These are phyloP conservation scores for Rhodotorula kratochvilovae DNA, from an alignment of 768 basidiomycete genomes.

Conservation along the genomic window DNA sequence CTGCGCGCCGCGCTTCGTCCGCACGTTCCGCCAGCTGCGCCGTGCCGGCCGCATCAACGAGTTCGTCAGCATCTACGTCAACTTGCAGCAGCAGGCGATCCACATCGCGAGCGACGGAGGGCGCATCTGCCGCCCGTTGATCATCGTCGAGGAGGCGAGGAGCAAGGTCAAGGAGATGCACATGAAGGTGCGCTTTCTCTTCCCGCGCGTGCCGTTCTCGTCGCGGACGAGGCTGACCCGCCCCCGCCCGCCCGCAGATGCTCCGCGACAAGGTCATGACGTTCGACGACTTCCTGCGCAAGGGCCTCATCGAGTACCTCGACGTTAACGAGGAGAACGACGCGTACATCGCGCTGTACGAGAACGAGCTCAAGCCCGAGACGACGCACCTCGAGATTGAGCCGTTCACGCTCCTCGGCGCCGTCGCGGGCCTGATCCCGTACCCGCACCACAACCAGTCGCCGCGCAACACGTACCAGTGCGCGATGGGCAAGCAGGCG, in stretches of 20 bases:
- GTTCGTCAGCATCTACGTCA: constrained; percentile 93
- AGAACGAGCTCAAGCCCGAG: constrained; percentile 75
- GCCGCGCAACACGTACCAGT: constrained; percentile 98
- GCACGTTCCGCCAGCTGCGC: constrained; percentile 84
- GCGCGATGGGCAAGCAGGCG: constrained; percentile 99
- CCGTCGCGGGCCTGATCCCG: constrained; percentile 95
- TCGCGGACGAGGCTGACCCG: too few relatives aligned
- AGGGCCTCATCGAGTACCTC: constrained; percentile 92
- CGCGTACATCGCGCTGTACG: constrained; percentile 90
- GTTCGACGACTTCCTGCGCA: constrained; percentile 89
- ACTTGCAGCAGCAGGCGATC: constrained; percentile 88
- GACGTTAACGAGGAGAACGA: constrained; percentile 99
- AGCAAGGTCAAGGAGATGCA: constrained; percentile 76
- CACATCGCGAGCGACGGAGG: constrained; percentile 97
- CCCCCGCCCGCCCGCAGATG: constrained; percentile 52
- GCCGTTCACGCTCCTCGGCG: constrained; percentile 94
- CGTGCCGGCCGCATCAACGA: constrained; percentile 88
- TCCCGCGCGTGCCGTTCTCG: neutral
- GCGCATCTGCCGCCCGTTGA: constrained; percentile 93
- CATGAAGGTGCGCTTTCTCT: constrained; percentile 57
- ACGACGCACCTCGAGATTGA: constrained; percentile 93
- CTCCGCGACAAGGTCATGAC: constrained; percentile 71
- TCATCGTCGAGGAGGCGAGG: constrained; percentile 80
- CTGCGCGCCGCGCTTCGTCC: constrained; percentile 75
- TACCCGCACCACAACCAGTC: constrained; percentile 99